phyloP scores from a whole-genome alignment of 2,329 filamentous ascomycete species.

The Penicillium corylophilum region DNA sequence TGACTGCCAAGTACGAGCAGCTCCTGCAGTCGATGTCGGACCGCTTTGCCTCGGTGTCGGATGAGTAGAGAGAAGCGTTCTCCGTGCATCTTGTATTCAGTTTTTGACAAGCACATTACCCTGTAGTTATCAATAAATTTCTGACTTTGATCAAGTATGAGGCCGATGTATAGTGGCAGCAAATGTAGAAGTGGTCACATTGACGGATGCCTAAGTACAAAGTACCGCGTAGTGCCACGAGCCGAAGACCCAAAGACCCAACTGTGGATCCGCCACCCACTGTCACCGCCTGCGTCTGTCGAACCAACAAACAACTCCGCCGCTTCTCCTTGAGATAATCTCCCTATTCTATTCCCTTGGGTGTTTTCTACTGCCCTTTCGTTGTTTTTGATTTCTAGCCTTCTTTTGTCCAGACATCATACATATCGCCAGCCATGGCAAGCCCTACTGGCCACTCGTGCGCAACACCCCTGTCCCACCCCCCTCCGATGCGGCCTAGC shows the following conservation, averaged over 20 bases:
- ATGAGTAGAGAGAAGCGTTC: constrained; percentile 64
- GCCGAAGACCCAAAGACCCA: neutral
- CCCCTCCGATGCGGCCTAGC: constrained; percentile 27
- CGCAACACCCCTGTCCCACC: constrained; percentile 32
- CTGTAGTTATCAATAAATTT: constrained; percentile 33
- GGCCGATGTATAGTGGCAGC: neutral
- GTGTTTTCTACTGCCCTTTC: constrained; percentile 15
- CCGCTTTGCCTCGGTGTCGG: constrained; percentile 93
- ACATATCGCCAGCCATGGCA: constrained; percentile 44
- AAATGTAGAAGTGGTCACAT: neutral
- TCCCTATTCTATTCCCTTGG: constrained; percentile 12
- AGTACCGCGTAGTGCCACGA: neutral
- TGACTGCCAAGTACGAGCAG: constrained; percentile 92
- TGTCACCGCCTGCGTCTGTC: constrained; percentile 26
- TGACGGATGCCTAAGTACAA: neutral
- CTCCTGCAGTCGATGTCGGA: constrained; percentile 90
- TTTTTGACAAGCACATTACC: constrained; percentile 36
- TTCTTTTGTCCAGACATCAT: constrained; percentile 4
- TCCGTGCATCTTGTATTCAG: constrained; percentile 24
- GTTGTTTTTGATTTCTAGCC: constrained; percentile 2
- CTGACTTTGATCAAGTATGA: neutral
- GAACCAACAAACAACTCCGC: constrained; percentile 25
- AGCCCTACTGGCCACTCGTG: constrained; percentile 47
- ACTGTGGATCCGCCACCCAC: constrained; percentile 16
- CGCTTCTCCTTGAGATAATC: constrained; percentile 8